Evolutionary conservation across 75 land plant species (phyloP).

Genomic region (Picea sitchensis): DNA sequence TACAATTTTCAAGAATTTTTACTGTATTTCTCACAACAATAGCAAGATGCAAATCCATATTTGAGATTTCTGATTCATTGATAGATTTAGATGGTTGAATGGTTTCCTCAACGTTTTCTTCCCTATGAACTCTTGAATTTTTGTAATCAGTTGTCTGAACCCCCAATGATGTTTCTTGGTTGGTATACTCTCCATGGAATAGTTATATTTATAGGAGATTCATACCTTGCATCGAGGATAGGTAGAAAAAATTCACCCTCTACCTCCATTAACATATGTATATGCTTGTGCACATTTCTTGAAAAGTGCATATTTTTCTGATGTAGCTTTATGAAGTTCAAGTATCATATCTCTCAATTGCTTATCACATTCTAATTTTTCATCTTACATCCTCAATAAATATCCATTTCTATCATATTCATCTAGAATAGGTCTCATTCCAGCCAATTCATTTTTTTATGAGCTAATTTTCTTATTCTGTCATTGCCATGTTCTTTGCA

Average conservation of each 20-base stretch:
- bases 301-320: constrained; percentile 27
- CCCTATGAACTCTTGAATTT: neutral
- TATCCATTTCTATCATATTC: constrained; percentile 20
- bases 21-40: constrained; percentile 30
- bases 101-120: neutral
- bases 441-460: neutral
- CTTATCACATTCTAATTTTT: constrained; percentile 19
- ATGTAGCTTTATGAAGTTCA: constrained; percentile 16
- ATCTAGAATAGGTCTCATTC: neutral
- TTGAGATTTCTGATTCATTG: neutral
- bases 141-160: neutral
- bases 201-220: constrained; percentile 1
- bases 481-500: neutral
- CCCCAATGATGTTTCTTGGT: neutral
- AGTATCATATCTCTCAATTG: constrained; percentile 19
- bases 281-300: constrained; percentile 18
- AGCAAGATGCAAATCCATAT: constrained; percentile 14
- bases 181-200: constrained; percentile 20
- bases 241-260: neutral
- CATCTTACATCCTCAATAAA: constrained; percentile 10
- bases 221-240: neutral
- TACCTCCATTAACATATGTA: constrained; percentile 22
- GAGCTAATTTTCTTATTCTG: constrained; percentile 1
- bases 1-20: constrained; percentile 21
- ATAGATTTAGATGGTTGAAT: neutral